These are phyloP conservation scores for Fusarium abutilonis DNA, from an alignment of 2,329 filamentous ascomycete genomes.

Conservation along the genomic window DNA sequence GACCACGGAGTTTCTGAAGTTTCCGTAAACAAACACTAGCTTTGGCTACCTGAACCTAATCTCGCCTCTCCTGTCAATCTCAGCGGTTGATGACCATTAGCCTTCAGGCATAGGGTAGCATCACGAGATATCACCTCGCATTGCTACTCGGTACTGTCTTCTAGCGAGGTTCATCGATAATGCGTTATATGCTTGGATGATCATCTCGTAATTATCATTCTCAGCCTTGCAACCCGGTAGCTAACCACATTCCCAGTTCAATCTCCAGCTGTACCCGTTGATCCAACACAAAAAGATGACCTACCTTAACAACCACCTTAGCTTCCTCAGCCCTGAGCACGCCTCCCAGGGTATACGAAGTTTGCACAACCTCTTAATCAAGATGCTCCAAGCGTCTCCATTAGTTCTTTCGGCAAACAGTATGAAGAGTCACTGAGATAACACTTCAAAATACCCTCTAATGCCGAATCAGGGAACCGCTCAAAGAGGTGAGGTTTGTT, in stretches of 20 bases:
- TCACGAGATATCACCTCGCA: no score
- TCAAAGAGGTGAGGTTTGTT: constrained; percentile 50
- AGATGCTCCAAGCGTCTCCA: constrained; percentile 50
- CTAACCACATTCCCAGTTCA: constrained; percentile 51
- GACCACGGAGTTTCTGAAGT: no score
- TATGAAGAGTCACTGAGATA: constrained; percentile 54
- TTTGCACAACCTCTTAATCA: constrained; percentile 51
- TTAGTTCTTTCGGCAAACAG: constrained; percentile 45
- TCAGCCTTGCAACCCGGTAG: no score
- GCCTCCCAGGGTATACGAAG: constrained; percentile 44
- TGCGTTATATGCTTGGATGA: no score
- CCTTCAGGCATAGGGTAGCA: no score
- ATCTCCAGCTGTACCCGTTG: constrained; percentile 52
- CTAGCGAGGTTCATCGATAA: no score
- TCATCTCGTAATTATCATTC: no score
- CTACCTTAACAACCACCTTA: constrained; percentile 51
- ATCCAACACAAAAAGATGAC: constrained; percentile 58
- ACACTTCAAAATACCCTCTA: constrained; percentile 53
- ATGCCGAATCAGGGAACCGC: constrained; percentile 46
- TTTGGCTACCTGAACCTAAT: no score
- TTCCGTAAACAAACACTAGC: no score
- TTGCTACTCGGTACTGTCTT: no score
- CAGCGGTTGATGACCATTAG: no score
- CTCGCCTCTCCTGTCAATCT: no score
- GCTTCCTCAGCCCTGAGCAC: constrained; percentile 48